Base-by-base conservation (phyloP, 345 rosid genomes). In the Adansonia digitata region DNA sequence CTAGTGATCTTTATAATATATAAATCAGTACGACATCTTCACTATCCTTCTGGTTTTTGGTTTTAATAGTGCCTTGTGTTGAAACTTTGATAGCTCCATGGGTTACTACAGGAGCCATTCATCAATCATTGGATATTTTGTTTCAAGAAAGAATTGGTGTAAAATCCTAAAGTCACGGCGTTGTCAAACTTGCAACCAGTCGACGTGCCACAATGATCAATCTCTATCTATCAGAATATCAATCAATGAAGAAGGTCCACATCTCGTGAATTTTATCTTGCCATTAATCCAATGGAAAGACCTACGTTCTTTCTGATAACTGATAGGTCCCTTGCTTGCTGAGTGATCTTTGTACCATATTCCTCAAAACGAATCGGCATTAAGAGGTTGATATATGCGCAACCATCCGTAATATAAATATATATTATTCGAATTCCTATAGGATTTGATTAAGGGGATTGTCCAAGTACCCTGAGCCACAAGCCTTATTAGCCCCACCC, bases 141-240 rank as follows among this genome's bases (percentile, higher is more conserved):
- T 55, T 45, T 45, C 69, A 78, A 56, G 59, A 24, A 46, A 62
- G 65, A 56, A 76, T 62, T 60, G 34, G 80, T 63, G 83, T 75
- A 75, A 66, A 34, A 73, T 75, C 67, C 37, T 24, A 55, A 71
- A 55, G 74, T 55, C 61, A 39, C 59, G 51, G 51, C 60, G 79
- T 71, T 79, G 80, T 76, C 76, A 73, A 81, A 75, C 27, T 73
- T 27, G 75, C 74, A 79, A 81, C 88, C 80, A 69, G 71, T 64
- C 51, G 80, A 79, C 75, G 83, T 75, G 83, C 83, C 83, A 46
- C 67, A 59, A 17, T 48, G 75, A 69, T 59, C 84, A 24, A 74
- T 85, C 84, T 73, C 83, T 70, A 59, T 81, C 84, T 2, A 55
- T 77, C n/a, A 13, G 52, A 52, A 56, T 75, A 5, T 59, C 37